Conservation (phyloP, 23 red algal species). For the Gracilaria domingensis region DNA sequence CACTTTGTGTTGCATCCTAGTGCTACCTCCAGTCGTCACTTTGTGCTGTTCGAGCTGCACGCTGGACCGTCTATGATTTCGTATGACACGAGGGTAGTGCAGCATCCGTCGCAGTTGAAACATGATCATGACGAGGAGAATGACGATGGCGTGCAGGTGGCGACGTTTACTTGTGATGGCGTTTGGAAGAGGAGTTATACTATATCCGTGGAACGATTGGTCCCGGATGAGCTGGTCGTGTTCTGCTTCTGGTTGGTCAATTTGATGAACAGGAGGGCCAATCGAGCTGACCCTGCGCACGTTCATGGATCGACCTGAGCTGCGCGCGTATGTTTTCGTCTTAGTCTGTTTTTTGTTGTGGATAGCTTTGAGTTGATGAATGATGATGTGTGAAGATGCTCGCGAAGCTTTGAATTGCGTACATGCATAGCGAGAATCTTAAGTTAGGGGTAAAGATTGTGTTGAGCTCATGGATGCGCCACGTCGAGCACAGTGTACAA, state of each 20-base stretch:
- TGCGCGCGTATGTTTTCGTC: neutral
- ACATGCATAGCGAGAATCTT: too few species aligned
- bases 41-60: constrained; percentile 32
- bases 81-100: neutral
- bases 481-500: too few species aligned
- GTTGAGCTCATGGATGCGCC: too few species aligned
- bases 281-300: constrained; percentile 26
- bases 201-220: neutral
- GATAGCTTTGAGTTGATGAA: too few species aligned
- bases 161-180: constrained; percentile 31
- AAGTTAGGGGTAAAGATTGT: too few species aligned
- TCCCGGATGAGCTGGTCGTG: constrained; percentile 26
- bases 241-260: constrained; percentile 39
- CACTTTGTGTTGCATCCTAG: constrained; percentile 26
- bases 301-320: constrained; percentile 3
- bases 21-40: constrained; percentile 23
- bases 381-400: too few species aligned
- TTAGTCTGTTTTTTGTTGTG: neutral
- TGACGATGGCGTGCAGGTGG: constrained; percentile 40
- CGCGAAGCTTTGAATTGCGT: too few species aligned
- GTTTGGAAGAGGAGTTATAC: constrained; percentile 33
- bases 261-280: constrained; percentile 35
- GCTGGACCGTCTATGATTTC: constrained; percentile 21
- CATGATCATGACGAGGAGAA: constrained; percentile 40
- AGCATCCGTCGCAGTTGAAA: constrained; percentile 21